phyloP scores from a whole-genome alignment of 371 early-diverging fungal genomes.

The Entomophthora muscae region DNA sequence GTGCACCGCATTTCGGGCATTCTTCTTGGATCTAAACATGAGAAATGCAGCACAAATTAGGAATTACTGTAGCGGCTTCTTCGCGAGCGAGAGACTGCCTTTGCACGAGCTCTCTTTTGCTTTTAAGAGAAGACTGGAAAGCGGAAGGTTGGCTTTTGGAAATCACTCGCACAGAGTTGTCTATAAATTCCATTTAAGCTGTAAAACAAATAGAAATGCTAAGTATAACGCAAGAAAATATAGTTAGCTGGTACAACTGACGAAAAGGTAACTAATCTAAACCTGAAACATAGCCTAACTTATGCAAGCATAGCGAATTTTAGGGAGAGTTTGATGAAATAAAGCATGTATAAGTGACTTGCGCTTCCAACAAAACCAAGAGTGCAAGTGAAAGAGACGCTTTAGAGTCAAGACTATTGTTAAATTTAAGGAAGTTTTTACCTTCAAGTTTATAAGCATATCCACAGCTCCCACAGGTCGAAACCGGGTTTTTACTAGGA shows the following conservation, averaged over 20 bases:
- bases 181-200: slow-evolving; percentile 18
- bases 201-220: no score
- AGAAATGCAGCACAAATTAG: not conserved
- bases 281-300: no score
- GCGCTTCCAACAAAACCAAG: no score
- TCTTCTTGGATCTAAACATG: slow-evolving; percentile 69
- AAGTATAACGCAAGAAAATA: no score
- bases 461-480: slow-evolving; percentile 62
- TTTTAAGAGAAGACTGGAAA: slow-evolving; percentile 60
- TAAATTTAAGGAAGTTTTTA: slow-evolving; percentile 13
- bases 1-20: slow-evolving; percentile 87
- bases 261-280: no score
- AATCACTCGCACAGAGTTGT: slow-evolving; percentile 63
- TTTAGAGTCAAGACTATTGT: not conserved
- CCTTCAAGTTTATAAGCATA: slow-evolving; percentile 42
- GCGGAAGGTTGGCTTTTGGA: slow-evolving; percentile 52
- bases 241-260: no score
- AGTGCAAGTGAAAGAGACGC: no score
- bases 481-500: slow-evolving; percentile 51
- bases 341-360: not conserved
- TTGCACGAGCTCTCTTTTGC: slow-evolving; percentile 48
- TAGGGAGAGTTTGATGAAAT: no score
- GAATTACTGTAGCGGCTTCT: slow-evolving; percentile 51
- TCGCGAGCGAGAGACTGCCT: slow-evolving; percentile 29
- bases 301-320: no score